Conservation (phyloP, 352 stramenopile species). For the Aphanomyces astaci region DNA sequence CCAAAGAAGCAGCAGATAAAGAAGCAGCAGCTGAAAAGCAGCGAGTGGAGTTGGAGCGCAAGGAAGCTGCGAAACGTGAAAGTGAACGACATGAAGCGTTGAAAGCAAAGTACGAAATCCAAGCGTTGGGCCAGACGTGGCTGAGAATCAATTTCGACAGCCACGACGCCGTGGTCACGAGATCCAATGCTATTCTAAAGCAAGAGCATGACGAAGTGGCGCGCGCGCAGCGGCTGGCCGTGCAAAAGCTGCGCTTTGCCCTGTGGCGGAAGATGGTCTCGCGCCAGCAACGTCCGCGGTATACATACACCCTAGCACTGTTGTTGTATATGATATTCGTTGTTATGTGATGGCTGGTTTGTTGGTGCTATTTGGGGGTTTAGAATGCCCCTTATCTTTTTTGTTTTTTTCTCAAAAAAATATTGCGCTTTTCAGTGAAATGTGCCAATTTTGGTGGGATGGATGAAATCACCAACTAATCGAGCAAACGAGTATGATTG, state of each 20-base stretch:
- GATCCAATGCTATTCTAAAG: not conserved
- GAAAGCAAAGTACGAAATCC: not conserved
- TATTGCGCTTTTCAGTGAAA: no score
- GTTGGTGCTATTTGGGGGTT: no score
- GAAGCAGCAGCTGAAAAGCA: slow-evolving; percentile 26
- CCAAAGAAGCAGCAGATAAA: slow-evolving; percentile 34
- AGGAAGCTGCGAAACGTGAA: slow-evolving; percentile 1
- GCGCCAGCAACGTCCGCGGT: not conserved
- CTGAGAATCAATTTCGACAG: slow-evolving; percentile 16
- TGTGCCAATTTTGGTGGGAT: no score
- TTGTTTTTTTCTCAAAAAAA: no score
- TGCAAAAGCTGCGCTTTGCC: slow-evolving; percentile 17
- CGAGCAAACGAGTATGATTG: no score
- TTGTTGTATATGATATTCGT: no score
- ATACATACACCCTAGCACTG: no score
- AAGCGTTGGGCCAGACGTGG: slow-evolving; percentile 5
- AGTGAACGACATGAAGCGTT: not conserved
- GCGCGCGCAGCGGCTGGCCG: not conserved
- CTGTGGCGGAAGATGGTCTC: slow-evolving; percentile 2
- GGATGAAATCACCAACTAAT: no score
- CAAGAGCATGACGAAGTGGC: not conserved
- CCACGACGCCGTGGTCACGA: not conserved
- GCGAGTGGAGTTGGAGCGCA: slow-evolving; percentile 9
- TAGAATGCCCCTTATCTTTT: no score
- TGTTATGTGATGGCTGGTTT: no score